Evolutionary conservation across 192 early-diverging fungal genomes (phyloP).

Genomic region (Coemansia sp.): DNA sequence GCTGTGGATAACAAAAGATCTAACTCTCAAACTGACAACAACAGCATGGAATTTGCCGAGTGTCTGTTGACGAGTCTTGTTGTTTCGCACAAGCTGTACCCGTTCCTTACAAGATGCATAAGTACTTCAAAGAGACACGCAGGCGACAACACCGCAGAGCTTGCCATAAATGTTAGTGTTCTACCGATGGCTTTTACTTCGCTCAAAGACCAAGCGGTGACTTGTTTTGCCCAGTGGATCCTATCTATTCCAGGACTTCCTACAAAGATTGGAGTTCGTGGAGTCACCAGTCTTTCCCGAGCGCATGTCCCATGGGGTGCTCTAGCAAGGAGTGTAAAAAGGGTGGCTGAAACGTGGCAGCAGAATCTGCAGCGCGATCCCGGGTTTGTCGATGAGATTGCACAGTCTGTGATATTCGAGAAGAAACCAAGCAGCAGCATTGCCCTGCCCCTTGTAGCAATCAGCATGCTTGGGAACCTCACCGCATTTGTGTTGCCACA

Average conservation of each 20-base stretch:
- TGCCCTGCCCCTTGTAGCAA: conserved; percentile 23
- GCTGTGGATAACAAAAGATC: background rate
- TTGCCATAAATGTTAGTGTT: conserved; percentile 16
- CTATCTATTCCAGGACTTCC: conserved; percentile 44
- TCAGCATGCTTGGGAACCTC: conserved; percentile 46
- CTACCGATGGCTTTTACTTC: conserved; percentile 14
- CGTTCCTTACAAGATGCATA: conserved; percentile 29
- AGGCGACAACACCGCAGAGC: background rate
- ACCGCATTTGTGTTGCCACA: conserved; percentile 42
- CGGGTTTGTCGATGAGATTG: background rate
- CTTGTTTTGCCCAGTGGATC: conserved; percentile 30
- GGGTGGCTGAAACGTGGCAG: conserved; percentile 5
- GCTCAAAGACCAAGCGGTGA: conserved; percentile 18
- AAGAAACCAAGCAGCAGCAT: background rate
- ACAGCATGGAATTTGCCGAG: background rate
- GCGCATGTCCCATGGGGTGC: conserved; percentile 21
- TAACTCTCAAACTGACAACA: background rate
- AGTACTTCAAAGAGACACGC: background rate
- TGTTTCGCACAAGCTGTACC: conserved; percentile 19
- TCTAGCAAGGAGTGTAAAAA: background rate
- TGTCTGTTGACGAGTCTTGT: conserved; percentile 19
- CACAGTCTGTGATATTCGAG: conserved; percentile 8
- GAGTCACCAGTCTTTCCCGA: conserved; percentile 26
- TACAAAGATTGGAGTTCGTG: conserved; percentile 34
- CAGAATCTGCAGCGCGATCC: conserved; percentile 13